These are phyloP conservation scores for Meyerozyma smithsonii DNA, from an alignment of 1,139 yeast species.

Conservation along the genomic window DNA sequence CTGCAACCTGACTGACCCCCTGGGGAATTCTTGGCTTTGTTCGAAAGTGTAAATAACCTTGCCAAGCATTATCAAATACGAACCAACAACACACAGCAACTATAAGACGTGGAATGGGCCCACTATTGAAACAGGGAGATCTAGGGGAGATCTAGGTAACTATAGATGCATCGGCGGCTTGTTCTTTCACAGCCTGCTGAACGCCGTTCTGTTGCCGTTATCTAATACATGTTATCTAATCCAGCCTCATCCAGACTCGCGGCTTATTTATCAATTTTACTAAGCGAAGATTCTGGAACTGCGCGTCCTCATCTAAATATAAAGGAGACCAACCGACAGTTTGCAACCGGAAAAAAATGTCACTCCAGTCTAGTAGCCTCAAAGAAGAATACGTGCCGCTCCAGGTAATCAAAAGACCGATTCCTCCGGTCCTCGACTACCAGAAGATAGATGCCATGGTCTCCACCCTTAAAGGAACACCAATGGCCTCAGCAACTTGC, in stretches of 20 bases:
- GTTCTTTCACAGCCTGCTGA: too few relatives aligned
- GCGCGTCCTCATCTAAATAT: not conserved
- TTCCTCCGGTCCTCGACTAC: slow-evolving; percentile 74
- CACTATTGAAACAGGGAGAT: too few relatives aligned
- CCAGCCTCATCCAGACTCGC: not conserved
- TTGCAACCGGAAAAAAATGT: slow-evolving; percentile 20
- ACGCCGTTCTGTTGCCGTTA: too few relatives aligned
- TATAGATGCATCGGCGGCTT: too few relatives aligned
- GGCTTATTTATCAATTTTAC: not conserved
- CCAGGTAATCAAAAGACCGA: slow-evolving; percentile 66
- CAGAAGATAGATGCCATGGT: slow-evolving; percentile 76
- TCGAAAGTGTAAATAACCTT: too few relatives aligned
- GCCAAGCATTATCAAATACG: too few relatives aligned
- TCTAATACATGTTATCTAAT: too few relatives aligned
- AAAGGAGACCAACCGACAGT: not conserved
- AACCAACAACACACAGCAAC: too few relatives aligned
- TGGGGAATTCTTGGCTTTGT: too few relatives aligned
- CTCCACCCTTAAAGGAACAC: slow-evolving; percentile 60
- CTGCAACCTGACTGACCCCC: too few relatives aligned
- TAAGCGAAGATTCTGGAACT: not conserved
- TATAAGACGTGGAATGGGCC: too few relatives aligned
- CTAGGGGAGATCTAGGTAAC: too few relatives aligned
- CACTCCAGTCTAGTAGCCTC: slow-evolving; percentile 32
- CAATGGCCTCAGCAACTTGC: slow-evolving; percentile 64
- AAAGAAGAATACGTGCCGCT: slow-evolving; percentile 59